These are phyloP conservation scores for Sapria himalayana DNA, from an alignment of 345 rosid genomes.

Conservation along the genomic window DNA sequence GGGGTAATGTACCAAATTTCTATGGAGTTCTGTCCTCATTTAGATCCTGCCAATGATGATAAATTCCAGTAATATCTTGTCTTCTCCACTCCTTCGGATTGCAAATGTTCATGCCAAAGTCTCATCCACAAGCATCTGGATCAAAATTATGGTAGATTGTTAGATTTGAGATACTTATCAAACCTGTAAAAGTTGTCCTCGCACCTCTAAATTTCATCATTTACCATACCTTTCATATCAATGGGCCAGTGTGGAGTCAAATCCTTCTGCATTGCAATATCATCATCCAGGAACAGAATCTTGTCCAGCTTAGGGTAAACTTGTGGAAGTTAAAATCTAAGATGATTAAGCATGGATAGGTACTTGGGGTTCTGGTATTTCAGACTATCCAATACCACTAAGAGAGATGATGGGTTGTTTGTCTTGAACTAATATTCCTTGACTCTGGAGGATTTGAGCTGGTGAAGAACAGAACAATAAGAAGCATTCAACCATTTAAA, in stretches of 20 bases:
- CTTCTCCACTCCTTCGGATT: slow-evolving; percentile 87
- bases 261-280: slow-evolving; percentile 15
- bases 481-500: slow-evolving; percentile 16
- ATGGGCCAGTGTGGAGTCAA: slow-evolving; percentile 13
- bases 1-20: slow-evolving; percentile 94
- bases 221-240: slow-evolving; percentile 14
- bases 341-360: slow-evolving; percentile 16
- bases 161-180: slow-evolving; percentile 95
- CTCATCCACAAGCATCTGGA: slow-evolving; percentile 90
- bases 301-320: slow-evolving; percentile 14
- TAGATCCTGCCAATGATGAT: slow-evolving; percentile 91
- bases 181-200: slow-evolving; percentile 29
- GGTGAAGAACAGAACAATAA: slow-evolving; percentile 15
- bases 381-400: slow-evolving; percentile 13
- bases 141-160: slow-evolving; percentile 46
- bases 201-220: slow-evolving; percentile 16
- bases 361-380: slow-evolving; percentile 15
- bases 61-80: slow-evolving; percentile 72
- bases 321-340: slow-evolving; percentile 14
- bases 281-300: slow-evolving; percentile 16
- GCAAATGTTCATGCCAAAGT: slow-evolving; percentile 93
- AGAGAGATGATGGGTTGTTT: slow-evolving; percentile 11
- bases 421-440: slow-evolving; percentile 15
- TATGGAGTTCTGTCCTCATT: slow-evolving; percentile 91
- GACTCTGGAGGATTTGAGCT: slow-evolving; percentile 13